phyloP scores from a whole-genome alignment of 176 grass and related monocot species.

The Thinopyrum elongatum region DNA sequence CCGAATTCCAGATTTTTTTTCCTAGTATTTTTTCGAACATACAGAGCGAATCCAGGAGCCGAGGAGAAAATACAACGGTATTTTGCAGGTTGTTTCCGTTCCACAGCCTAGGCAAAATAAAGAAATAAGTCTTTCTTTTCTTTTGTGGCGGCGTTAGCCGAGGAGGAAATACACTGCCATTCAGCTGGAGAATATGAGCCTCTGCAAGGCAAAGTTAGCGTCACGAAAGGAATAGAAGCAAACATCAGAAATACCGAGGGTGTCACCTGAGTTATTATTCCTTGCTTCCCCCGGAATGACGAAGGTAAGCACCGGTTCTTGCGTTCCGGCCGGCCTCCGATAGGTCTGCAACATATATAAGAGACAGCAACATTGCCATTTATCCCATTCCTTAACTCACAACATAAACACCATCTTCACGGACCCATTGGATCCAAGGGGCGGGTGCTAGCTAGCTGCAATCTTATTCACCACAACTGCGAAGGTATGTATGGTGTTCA shows the following conservation, averaged over 20 bases:
- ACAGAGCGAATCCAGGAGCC: too few species aligned
- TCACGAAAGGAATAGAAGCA: not conserved
- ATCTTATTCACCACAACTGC: not conserved
- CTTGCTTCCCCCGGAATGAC: slow-evolving; percentile 37
- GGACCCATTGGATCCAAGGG: not conserved
- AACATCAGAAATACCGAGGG: not conserved
- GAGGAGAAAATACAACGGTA: too few species aligned
- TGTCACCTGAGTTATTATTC: slow-evolving; percentile 30
- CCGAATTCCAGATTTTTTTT: too few species aligned
- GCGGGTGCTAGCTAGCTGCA: not conserved
- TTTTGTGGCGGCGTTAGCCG: too few species aligned
- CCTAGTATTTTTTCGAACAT: too few species aligned
- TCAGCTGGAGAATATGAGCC: too few species aligned
- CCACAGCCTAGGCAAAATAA: too few species aligned
- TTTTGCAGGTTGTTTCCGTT: too few species aligned
- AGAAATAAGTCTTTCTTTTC: too few species aligned
- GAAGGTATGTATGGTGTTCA: not conserved
- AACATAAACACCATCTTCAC: slow-evolving; percentile 15
- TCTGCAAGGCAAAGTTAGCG: not conserved
- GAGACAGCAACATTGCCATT: not conserved
- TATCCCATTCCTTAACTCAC: not conserved
- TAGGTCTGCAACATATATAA: slow-evolving; percentile 12
- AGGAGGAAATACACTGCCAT: too few species aligned
- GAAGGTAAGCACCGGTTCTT: slow-evolving; percentile 42
- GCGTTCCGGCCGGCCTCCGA: slow-evolving; percentile 12